Conservation (phyloP, 305 asterid genomes). For the Caryopteris hybrid region DNA sequence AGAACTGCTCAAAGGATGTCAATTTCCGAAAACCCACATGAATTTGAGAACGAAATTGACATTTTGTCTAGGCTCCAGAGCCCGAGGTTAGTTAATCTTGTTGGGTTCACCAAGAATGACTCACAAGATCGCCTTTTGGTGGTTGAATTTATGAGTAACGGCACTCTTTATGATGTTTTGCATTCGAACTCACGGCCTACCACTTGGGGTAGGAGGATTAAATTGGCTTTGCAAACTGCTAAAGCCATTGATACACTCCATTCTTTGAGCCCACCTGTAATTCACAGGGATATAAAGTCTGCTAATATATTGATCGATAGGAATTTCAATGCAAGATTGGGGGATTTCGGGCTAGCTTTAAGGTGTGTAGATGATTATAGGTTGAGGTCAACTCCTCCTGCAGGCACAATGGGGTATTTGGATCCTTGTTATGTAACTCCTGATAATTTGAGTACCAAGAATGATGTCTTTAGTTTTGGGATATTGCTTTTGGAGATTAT, state of each 20-base stretch:
- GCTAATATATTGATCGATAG: slow-evolving; percentile 81
- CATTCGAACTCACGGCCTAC: slow-evolving; percentile 63
- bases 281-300: slow-evolving; percentile 85
- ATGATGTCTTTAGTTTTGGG: slow-evolving; percentile 80
- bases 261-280: slow-evolving; percentile 55
- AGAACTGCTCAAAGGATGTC: slow-evolving; percentile 29
- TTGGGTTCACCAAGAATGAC: slow-evolving; percentile 51
- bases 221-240: slow-evolving; percentile 68
- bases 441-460: slow-evolving; percentile 71
- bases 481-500: slow-evolving; percentile 78
- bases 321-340: slow-evolving; percentile 68
- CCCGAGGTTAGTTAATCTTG: slow-evolving; percentile 73
- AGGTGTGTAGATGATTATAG: slow-evolving; percentile 61
- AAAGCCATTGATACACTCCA: slow-evolving; percentile 69
- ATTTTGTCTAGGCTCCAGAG: slow-evolving; percentile 61
- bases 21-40: slow-evolving; percentile 40
- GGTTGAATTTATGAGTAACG: slow-evolving; percentile 85
- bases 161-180: slow-evolving; percentile 69
- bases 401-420: slow-evolving; percentile 91
- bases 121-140: slow-evolving; percentile 61
- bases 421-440: slow-evolving; percentile 89
- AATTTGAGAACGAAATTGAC: slow-evolving; percentile 73
- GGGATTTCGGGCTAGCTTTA: slow-evolving; percentile 88
- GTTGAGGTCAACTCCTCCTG: slow-evolving; percentile 82
- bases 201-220: slow-evolving; percentile 73